A percentile compares a stretch with the other conserved stretches of the same genome.
phyloP scores from a whole-genome alignment of 371 early-diverging fungal species.

The Encephalitozoon hellem region DNA sequence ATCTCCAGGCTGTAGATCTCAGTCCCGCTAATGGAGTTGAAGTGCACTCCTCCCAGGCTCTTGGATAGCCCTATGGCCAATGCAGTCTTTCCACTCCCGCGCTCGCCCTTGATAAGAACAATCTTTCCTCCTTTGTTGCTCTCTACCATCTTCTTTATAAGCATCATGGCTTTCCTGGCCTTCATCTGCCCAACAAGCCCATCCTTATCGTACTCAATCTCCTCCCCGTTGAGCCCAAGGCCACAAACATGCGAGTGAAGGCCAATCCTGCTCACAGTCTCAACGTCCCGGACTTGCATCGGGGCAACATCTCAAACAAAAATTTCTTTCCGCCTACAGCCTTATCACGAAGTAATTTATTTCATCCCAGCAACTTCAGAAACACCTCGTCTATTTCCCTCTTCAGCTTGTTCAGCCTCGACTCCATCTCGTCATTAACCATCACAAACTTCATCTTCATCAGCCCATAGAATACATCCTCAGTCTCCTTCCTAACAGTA shows the following conservation, averaged over 20 bases:
- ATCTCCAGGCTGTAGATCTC: constrained; percentile 93
- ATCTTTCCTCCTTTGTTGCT: constrained; percentile 73
- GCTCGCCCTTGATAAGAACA: constrained; percentile 83
- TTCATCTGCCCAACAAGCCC: constrained; percentile 91
- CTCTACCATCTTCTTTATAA: constrained; percentile 64
- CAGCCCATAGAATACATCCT: constrained; percentile 83
- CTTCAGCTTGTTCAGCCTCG: constrained; percentile 6
- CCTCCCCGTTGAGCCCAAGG: constrained; percentile 69
- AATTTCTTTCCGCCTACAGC: background rate
- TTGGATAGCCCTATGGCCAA: constrained; percentile 75
- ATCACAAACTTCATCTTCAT: constrained; percentile 91
- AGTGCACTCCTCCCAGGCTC: constrained; percentile 85
- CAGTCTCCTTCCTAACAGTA: constrained; percentile 78
- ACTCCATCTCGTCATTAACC: constrained; percentile 9
- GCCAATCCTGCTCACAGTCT: constrained; percentile 61
- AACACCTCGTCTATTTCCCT: constrained; percentile 20
- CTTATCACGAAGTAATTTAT: background rate
- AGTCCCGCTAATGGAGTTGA: constrained; percentile 82
- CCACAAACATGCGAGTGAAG: constrained; percentile 90
- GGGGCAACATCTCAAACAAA: background rate
- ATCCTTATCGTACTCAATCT: constrained; percentile 65
- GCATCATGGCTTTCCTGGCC: constrained; percentile 85
- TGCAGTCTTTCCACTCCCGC: constrained; percentile 76
- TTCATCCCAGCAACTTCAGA: background rate
- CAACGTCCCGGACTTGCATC: constrained; percentile 19